Conservation (phyloP, 169 alveolate species). For the Eimeria brunetti region DNA sequence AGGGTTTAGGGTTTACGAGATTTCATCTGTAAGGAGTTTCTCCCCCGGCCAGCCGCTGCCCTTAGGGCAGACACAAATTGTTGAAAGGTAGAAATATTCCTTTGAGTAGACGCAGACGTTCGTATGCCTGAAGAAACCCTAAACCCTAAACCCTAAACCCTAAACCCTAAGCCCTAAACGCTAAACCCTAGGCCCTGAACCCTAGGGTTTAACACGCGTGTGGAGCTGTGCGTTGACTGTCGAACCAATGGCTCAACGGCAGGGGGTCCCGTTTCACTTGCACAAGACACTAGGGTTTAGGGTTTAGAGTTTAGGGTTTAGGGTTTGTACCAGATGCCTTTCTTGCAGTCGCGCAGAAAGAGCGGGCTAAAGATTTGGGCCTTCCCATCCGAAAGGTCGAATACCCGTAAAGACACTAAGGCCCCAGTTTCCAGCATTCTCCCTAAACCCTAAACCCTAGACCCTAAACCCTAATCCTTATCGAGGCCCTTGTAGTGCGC, state of each 20-base stretch:
- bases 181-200: neutral
- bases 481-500: neutral
- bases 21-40: constrained; percentile 27
- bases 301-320: constrained; percentile 44
- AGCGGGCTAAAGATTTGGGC: constrained; percentile 12
- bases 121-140: constrained; percentile 64
- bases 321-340: constrained; percentile 67
- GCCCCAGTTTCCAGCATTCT: neutral
- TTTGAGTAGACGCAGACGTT: constrained; percentile 39
- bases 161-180: constrained; percentile 23
- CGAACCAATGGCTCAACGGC: neutral
- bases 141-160: constrained; percentile 5
- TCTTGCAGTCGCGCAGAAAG: constrained; percentile 50
- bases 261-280: neutral
- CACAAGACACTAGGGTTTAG: constrained; percentile 9
- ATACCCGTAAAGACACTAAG: constrained; percentile 20
- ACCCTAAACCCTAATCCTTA: constrained; percentile 19
- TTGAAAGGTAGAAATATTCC: constrained; percentile 54
- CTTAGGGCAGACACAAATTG: constrained; percentile 66
- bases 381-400: constrained; percentile 52
- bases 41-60: constrained; percentile 78
- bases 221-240: neutral
- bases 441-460: constrained; percentile 52
- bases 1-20: constrained; percentile 30
- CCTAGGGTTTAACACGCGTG: neutral